Evolutionary conservation across 139 green algal species (phyloP), one percentile per base, ranked within the genome.

Genomic region (Coelastrella sp.): DNA sequence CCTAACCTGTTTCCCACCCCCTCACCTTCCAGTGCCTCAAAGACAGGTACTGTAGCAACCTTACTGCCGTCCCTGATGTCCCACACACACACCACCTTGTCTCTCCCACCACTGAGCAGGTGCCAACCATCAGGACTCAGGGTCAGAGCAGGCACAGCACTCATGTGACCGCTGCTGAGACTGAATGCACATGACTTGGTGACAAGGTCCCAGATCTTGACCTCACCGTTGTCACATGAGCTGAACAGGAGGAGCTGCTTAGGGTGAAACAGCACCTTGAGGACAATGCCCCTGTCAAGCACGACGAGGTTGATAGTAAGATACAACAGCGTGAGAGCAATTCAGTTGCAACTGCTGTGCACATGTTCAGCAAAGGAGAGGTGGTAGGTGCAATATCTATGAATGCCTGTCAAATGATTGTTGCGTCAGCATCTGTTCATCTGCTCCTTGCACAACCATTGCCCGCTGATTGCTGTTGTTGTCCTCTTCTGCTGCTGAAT

Each of bases 151-250:
- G 96, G 97, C 11, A 98, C 95, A 0, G 95, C 92, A 15, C 88
- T 95, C 71, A 97, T 95, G 87, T 99, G 96, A 2, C 82, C 92
- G 87, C 41, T 17, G 48, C 30, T 48, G 1, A 85, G 3, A 23
- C 32, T 68, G 13, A 90, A 89, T 2, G 86, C 48, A 63, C 94
- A 96, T 53, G 72, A 83, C 75, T 96, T 95, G 66, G 89, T 84
- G 37, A 94, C 86, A 30, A 98, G 88, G 89, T 97, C 94, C 94
- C 93, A 96, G 60, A 98, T 88, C 11, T 92, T 89, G 64, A 98
- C 91, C 40, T 92, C 57, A 38, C 71, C 88, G 59, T 98, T 94
- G 45, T 98, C 95, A 6, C 90, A 89, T 0, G 80, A 92, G 23
- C 87, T 96, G 81, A 96, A 91, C 21, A 99, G 86, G 85, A 93